Base-by-base conservation (phyloP, 2,329 filamentous ascomycete species). In the Fusarium zealandicum region DNA sequence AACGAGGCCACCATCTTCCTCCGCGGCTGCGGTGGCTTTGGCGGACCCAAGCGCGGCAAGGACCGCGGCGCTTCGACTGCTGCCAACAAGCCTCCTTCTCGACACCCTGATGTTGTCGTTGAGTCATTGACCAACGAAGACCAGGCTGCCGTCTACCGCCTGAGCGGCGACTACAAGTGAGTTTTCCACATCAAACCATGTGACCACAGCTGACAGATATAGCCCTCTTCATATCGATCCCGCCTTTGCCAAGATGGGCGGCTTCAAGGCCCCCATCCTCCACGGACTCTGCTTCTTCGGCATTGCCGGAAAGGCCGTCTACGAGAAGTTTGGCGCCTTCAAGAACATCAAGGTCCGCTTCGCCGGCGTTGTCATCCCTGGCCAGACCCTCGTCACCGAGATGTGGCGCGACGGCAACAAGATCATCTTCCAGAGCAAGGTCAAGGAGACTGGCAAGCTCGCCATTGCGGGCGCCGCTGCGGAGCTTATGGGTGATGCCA, bases 211-310 rank as follows among this genome's bases (percentile, higher is more conserved):
- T 53, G 30, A 53, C 49, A 17, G 36, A 3, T 36, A 5, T 13
- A 82, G 80, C 80, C 95, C 95, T 12, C 86, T 99, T 2, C 95
- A 99, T 79, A 89, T 99, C 59, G 95, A 99, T 75, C 95, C 95
- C 1, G 84, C 86, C 42, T 98, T 99, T 76, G 91, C 91, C 78
- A 95, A 95, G 80, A 88, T 96, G 67, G 95, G 93, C 54, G 95
- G 95, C 54, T 99, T 99, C 86, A 90, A 95, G 78, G 85, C 81
- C 22, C 95, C 95, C 11, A 99, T 99, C 72, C 81, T 99, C 47
- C 95, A 99, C 79, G 95, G 95, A n/a, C 85, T 99, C 31, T 96
- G 92, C 83, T 95, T 88, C 72, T 93, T 99, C 69, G 95, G 95
- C 65, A 86, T 98, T 63, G 88, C 90, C 13, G 91, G 89, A 62